Evolutionary conservation across 2,329 filamentous ascomycete genomes (phyloP).

Genomic region (Colletotrichum plurivorum): DNA sequence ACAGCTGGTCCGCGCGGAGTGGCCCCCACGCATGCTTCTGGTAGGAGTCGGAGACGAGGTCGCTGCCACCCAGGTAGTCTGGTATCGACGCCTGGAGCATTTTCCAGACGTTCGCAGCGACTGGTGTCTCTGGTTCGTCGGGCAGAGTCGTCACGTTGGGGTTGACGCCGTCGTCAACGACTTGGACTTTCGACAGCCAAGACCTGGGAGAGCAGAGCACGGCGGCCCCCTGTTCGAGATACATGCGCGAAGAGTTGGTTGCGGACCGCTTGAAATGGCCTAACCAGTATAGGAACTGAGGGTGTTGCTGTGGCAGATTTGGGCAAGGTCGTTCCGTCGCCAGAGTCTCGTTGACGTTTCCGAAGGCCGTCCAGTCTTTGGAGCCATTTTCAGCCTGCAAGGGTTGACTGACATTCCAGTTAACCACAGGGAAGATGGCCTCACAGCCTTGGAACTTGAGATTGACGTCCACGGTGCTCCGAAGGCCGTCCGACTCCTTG

Average conservation of each 20-base stretch:
- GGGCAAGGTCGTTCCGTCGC: slow-evolving; percentile 6
- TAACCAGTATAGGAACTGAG: slow-evolving; percentile 14
- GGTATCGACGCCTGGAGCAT: slow-evolving; percentile 13
- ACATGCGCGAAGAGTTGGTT: background rate
- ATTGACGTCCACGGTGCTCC: slow-evolving; percentile 1
- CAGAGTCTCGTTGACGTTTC: background rate
- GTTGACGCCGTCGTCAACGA: slow-evolving; percentile 18
- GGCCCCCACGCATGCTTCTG: slow-evolving; percentile 4
- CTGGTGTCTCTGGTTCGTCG: background rate
- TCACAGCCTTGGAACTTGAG: slow-evolving; percentile 24
- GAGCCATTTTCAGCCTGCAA: background rate
- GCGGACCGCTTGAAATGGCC: background rate
- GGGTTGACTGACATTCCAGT: background rate
- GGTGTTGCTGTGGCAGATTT: slow-evolving; percentile 1
- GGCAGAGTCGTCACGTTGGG: background rate
- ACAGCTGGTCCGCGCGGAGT: background rate
- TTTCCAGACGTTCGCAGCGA: slow-evolving; percentile 6
- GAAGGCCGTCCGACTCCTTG: background rate
- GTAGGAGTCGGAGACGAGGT: background rate
- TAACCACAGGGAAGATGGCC: background rate
- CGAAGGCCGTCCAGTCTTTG: background rate
- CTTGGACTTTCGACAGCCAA: slow-evolving; percentile 24
- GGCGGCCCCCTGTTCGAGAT: slow-evolving; percentile 1
- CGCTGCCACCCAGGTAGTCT: background rate
- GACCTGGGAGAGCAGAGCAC: slow-evolving; percentile 22